phyloP scores from a whole-genome alignment of 345 rosid species.

The Bruguiera parviflora region DNA sequence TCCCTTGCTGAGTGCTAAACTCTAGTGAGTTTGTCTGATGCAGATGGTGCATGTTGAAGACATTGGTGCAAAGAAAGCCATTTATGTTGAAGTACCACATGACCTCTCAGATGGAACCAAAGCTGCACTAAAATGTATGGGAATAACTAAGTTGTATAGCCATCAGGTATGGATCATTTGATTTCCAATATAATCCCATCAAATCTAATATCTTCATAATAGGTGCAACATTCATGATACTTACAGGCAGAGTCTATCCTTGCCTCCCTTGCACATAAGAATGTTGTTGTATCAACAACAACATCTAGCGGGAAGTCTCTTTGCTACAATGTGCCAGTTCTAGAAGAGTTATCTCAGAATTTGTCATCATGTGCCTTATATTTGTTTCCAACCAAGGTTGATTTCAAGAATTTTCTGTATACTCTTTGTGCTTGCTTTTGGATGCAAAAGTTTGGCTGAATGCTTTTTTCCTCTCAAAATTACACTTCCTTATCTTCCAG shows the following conservation, averaged over 20 bases:
- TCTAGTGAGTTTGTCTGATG: slow-evolving; percentile 23
- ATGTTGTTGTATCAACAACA: slow-evolving; percentile 85
- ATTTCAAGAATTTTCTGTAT: slow-evolving; percentile 9
- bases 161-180: slow-evolving; percentile 65
- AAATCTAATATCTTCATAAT: slow-evolving; percentile 10
- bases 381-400: slow-evolving; percentile 92
- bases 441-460: neutral
- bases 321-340: slow-evolving; percentile 91
- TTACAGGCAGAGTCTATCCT: slow-evolving; percentile 72
- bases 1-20: slow-evolving; percentile 13
- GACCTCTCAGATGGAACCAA: slow-evolving; percentile 61
- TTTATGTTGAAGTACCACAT: slow-evolving; percentile 45
- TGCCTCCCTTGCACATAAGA: slow-evolving; percentile 71
- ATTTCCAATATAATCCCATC: neutral
- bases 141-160: slow-evolving; percentile 66
- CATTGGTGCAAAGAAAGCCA: slow-evolving; percentile 57
- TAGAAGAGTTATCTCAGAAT: slow-evolving; percentile 66
- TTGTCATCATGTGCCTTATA: slow-evolving; percentile 75
- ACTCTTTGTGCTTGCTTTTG: slow-evolving; percentile 1
- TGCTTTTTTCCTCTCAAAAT: neutral
- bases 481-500: neutral
- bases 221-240: slow-evolving; percentile 16
- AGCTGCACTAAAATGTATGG: slow-evolving; percentile 58
- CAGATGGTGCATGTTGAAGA: slow-evolving; percentile 83
- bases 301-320: slow-evolving; percentile 99